Conservation (phyloP, 148 eudicot genomes). For the Rhododendron molle region DNA sequence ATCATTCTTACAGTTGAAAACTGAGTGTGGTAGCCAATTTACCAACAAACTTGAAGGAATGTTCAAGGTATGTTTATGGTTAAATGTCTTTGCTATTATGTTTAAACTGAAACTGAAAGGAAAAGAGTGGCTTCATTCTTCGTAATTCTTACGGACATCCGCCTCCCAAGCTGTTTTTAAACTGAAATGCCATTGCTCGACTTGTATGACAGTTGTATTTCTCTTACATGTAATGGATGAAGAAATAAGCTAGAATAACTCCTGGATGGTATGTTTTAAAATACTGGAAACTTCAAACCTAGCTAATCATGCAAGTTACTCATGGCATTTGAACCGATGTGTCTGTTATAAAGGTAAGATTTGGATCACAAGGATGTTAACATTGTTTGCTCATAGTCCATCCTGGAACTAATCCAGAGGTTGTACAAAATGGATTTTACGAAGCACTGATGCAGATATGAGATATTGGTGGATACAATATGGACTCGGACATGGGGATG, state of each 20-base stretch:
- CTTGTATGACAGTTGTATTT: neutral
- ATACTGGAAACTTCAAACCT: neutral
- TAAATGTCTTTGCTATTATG: neutral
- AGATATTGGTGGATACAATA: neutral
- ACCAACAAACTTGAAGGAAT: slow-evolving; percentile 99
- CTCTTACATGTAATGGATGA: neutral
- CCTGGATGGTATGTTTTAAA: neutral
- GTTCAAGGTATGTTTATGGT: slow-evolving; percentile 68
- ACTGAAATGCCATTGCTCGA: neutral
- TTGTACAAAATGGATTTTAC: neutral
- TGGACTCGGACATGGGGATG: neutral
- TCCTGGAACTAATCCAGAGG: neutral
- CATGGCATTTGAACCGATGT: neutral
- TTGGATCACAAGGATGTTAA: neutral
- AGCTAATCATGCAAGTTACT: neutral
- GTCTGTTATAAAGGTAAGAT: neutral
- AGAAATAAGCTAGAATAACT: neutral
- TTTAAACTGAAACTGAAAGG: neutral
- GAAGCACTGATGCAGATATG: neutral
- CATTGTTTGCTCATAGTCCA: neutral
- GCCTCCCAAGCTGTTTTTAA: neutral
- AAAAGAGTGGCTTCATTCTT: neutral
- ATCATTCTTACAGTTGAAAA: slow-evolving; percentile 68
- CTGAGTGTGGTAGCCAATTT: slow-evolving; percentile 98
- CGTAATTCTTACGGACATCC: neutral